Percentiles rank a stretch among this genome's conserved stretches.
These are phyloP conservation scores for Aspergillus olivimuriae DNA, from an alignment of 495 filamentous ascomycete genomes.

Conservation along the genomic window DNA sequence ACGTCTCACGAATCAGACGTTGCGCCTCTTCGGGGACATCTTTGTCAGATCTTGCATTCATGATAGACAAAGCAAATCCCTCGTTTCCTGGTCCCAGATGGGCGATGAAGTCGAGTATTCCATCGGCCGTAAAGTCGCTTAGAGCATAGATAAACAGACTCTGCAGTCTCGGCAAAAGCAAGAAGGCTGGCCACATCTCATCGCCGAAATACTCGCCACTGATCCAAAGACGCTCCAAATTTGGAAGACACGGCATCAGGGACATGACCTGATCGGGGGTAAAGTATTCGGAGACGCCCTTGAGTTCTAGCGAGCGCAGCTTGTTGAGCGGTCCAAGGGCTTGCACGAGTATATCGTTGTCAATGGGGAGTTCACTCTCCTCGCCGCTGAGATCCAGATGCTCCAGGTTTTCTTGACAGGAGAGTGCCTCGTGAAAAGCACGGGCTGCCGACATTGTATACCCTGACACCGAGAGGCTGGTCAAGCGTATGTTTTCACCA, in stretches of 20 bases:
- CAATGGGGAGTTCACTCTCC: slow-evolving; percentile 37
- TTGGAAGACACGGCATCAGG: slow-evolving; percentile 42
- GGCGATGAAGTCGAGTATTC: slow-evolving; percentile 40
- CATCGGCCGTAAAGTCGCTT: slow-evolving; percentile 40
- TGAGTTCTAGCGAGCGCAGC: slow-evolving; percentile 46
- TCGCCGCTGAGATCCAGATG: slow-evolving; percentile 46
- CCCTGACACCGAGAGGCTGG: slow-evolving; percentile 39
- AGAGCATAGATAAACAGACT: slow-evolving; percentile 39
- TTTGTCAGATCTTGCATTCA: slow-evolving; percentile 26
- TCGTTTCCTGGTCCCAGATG: slow-evolving; percentile 28
- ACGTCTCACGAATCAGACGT: slow-evolving; percentile 26
- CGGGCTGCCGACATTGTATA: slow-evolving; percentile 39
- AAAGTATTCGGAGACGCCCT: slow-evolving; percentile 49
- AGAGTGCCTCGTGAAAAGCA: slow-evolving; percentile 48
- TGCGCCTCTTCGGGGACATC: slow-evolving; percentile 29
- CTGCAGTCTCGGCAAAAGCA: slow-evolving; percentile 34
- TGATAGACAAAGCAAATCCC: slow-evolving; percentile 33
- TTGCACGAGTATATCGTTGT: slow-evolving; percentile 43
- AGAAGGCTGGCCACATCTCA: slow-evolving; percentile 37
- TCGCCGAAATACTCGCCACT: slow-evolving; percentile 51
- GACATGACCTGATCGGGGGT: slow-evolving; percentile 41
- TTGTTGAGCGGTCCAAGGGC: slow-evolving; percentile 38
- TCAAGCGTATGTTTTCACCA: slow-evolving; percentile 41
- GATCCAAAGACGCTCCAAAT: slow-evolving; percentile 49
- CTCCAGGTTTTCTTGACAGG: slow-evolving; percentile 39